phyloP scores from a whole-genome alignment of 306 rosid species.

The Prunus dulcis region DNA sequence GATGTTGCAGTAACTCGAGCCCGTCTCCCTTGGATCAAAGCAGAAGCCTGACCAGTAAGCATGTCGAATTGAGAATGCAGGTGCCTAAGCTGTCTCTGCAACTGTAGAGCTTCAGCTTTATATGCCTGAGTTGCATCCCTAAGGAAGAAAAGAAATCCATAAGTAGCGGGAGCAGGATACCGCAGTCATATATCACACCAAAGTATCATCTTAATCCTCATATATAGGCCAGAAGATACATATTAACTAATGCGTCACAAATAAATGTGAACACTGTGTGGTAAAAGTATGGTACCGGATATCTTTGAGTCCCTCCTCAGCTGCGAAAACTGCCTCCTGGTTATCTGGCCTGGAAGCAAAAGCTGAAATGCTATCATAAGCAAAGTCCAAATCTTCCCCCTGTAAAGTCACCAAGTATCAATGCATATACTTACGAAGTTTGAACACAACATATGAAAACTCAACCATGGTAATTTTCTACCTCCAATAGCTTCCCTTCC shows the following conservation, averaged over 20 bases:
- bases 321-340: constrained; percentile 86
- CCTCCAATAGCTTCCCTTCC: constrained; percentile 92
- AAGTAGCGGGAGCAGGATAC: constrained; percentile 5
- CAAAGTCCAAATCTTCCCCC: constrained; percentile 94
- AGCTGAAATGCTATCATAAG: constrained; percentile 86
- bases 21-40: constrained; percentile 87
- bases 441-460: background rate
- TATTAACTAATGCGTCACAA: background rate
- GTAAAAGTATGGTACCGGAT: constrained; percentile 38
- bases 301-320: constrained; percentile 85
- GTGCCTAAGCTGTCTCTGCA: constrained; percentile 69
- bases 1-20: constrained; percentile 95
- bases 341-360: constrained; percentile 77
- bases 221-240: background rate
- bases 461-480: constrained; percentile 11
- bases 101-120: constrained; percentile 72
- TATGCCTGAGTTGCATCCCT: constrained; percentile 79
- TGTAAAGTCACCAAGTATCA: constrained; percentile 16
- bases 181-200: background rate
- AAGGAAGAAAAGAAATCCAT: constrained; percentile 19
- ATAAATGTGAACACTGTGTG: background rate
- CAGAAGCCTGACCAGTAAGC: constrained; percentile 79
- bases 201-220: background rate
- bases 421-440: background rate
- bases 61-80: constrained; percentile 79